Conservation (phyloP, 768 basidiomycete species). For the Hortiboletus flavorubellus region DNA sequence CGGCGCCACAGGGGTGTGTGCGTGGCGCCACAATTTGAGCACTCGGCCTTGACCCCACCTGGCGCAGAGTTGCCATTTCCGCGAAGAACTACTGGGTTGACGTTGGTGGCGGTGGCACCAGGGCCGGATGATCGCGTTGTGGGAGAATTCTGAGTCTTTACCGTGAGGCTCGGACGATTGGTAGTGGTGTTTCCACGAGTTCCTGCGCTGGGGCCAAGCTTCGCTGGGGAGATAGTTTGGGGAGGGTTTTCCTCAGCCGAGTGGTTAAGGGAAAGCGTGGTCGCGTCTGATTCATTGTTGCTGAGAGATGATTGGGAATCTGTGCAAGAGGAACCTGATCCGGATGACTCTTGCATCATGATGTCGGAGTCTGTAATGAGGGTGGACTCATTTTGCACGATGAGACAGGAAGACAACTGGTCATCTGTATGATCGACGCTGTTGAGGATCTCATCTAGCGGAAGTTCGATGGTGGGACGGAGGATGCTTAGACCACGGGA, state of each 20-base stretch:
- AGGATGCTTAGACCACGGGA: conserved; percentile 57
- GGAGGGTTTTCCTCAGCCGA: conserved; percentile 40
- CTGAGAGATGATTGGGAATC: conserved; percentile 8
- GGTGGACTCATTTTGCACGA: conserved; percentile 5
- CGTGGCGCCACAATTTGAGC: conserved; percentile 85
- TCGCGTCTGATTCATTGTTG: conserved; percentile 1
- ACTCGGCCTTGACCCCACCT: conserved; percentile 73
- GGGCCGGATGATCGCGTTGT: conserved; percentile 55
- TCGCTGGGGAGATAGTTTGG: conserved; percentile 56
- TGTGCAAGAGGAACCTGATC: conserved; percentile 8
- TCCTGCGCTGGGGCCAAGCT: conserved; percentile 52
- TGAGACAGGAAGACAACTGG: not conserved
- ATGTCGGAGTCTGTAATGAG: conserved; percentile 20
- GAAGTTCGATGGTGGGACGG: conserved; percentile 82
- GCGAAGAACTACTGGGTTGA: conserved; percentile 43
- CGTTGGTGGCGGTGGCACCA: conserved; percentile 60
- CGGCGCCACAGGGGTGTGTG: conserved; percentile 87
- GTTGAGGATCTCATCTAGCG: conserved; percentile 74
- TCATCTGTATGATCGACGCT: conserved; percentile 28
- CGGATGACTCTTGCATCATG: conserved; percentile 28
- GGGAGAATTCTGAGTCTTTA: conserved; percentile 49
- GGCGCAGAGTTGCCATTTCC: conserved; percentile 40
- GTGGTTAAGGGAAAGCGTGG: conserved; percentile 36
- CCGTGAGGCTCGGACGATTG: conserved; percentile 56
- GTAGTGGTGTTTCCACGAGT: conserved; percentile 44